phyloP scores from a whole-genome alignment of 257 asterid genomes.

The Nicotiana tabacum region DNA sequence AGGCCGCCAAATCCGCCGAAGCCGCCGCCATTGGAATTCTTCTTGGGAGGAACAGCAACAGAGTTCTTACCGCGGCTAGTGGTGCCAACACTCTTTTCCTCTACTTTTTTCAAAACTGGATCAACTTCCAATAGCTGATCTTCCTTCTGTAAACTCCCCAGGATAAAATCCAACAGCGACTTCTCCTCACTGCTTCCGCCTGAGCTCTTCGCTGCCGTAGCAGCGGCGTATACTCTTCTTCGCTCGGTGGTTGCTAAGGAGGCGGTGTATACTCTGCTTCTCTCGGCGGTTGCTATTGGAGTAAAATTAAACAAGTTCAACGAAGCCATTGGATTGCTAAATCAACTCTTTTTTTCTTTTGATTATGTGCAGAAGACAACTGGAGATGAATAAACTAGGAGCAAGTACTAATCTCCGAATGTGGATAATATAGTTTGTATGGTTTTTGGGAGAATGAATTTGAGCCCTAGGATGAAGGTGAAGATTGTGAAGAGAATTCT shows the following conservation, averaged over 20 bases:
- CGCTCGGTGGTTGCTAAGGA: constrained; percentile 29
- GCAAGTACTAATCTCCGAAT: not conserved
- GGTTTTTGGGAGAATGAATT: not conserved
- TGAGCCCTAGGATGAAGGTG: constrained; percentile 10
- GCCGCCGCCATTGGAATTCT: constrained; percentile 30
- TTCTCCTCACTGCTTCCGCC: constrained; percentile 65
- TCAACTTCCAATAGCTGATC: constrained; percentile 87
- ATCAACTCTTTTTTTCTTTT: not conserved
- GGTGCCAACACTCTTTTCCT: constrained; percentile 35
- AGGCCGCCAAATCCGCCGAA: constrained; percentile 60
- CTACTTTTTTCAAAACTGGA: constrained; percentile 72
- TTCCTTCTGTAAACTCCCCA: constrained; percentile 50
- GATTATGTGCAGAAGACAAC: not conserved
- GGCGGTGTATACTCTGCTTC: constrained; percentile 46
- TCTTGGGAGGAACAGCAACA: constrained; percentile 44
- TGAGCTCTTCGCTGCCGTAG: constrained; percentile 59
- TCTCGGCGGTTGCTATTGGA: constrained; percentile 52
- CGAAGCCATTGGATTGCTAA: constrained; percentile 47
- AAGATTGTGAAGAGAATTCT: constrained; percentile 30
- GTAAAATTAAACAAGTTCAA: not conserved
- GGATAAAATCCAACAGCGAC: constrained; percentile 60
- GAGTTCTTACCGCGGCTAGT: constrained; percentile 32
- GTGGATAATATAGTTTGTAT: constrained; percentile 11
- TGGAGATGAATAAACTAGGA: not conserved
- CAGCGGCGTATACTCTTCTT: constrained; percentile 51